phyloP scores from a whole-genome alignment of 129 eudicot genomes.

The Helianthus tuberosus region DNA sequence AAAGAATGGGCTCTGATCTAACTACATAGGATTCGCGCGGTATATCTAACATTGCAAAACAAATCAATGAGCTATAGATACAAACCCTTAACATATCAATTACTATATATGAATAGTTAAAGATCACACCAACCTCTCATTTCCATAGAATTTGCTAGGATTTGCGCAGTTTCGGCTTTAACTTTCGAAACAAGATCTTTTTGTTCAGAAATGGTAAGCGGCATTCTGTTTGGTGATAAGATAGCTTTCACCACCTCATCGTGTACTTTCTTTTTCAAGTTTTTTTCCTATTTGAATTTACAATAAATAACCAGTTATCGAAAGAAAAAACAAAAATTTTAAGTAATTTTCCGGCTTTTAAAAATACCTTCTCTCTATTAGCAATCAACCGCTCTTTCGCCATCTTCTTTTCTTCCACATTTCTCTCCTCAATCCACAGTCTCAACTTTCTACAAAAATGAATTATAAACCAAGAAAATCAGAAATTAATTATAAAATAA shows the following conservation, averaged over 20 bases:
- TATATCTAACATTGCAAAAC: constrained; percentile 22
- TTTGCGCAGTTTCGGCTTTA: constrained; percentile 50
- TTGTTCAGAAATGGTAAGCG: constrained; percentile 49
- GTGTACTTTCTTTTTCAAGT: constrained; percentile 45
- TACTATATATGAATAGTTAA: constrained; percentile 15
- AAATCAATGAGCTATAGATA: constrained; percentile 17
- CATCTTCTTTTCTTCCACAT: constrained; percentile 46
- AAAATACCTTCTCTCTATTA: constrained; percentile 55
- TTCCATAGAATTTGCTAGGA: constrained; percentile 42
- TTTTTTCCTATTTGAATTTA: constrained; percentile 41
- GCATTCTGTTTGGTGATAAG: constrained; percentile 40
- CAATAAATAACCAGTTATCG: not conserved
- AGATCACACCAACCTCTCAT: constrained; percentile 42
- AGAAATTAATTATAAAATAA: not conserved
- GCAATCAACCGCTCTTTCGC: constrained; percentile 40
- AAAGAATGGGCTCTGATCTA: constrained; percentile 48
- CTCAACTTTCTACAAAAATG: constrained; percentile 42
- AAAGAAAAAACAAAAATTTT: not conserved
- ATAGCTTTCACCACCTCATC: constrained; percentile 48
- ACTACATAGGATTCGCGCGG: constrained; percentile 38
- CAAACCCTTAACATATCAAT: constrained; percentile 4
- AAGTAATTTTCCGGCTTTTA: not conserved
- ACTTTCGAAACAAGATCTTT: constrained; percentile 36
- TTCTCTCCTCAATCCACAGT: constrained; percentile 56
- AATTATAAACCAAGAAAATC: constrained; percentile 4